A percentile compares a stretch with the other conserved stretches of the same genome.
Conservation (phyloP, 192 early-diverging fungal genomes). For the Obelidium mucronatum region DNA sequence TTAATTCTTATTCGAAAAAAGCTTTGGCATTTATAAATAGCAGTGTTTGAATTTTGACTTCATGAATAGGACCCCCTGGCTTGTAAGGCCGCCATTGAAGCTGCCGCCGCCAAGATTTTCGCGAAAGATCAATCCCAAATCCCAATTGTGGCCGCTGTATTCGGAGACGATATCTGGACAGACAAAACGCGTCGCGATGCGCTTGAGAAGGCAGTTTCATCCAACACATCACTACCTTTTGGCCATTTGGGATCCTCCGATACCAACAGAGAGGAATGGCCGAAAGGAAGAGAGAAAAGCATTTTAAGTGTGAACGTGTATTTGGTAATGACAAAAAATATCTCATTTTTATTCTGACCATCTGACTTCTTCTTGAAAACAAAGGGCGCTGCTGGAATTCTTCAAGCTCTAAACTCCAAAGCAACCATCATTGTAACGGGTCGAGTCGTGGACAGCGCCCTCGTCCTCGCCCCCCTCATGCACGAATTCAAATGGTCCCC, state of each 20-base stretch:
- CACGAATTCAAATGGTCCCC: slow-evolving; percentile 68
- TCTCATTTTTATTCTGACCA: background rate
- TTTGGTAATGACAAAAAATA: slow-evolving; percentile 10
- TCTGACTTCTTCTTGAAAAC: background rate
- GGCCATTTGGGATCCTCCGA: slow-evolving; percentile 38
- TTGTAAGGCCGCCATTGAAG: slow-evolving; percentile 70
- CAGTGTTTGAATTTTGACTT: background rate
- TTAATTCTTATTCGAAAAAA: background rate
- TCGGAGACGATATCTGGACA: slow-evolving; percentile 65
- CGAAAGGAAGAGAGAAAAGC: slow-evolving; percentile 51
- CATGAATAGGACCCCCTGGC: slow-evolving; percentile 61
- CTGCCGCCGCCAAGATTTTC: slow-evolving; percentile 48
- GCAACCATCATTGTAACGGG: slow-evolving; percentile 74
- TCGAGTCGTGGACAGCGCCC: slow-evolving; percentile 71
- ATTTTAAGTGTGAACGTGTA: slow-evolving; percentile 73
- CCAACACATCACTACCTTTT: slow-evolving; percentile 47
- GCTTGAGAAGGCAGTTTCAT: slow-evolving; percentile 35
- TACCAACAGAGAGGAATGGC: slow-evolving; percentile 56
- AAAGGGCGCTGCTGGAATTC: slow-evolving; percentile 62
- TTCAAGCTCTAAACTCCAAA: slow-evolving; percentile 59
- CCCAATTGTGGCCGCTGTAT: slow-evolving; percentile 64
- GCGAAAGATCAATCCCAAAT: slow-evolving; percentile 24
- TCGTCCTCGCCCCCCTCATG: slow-evolving; percentile 68
- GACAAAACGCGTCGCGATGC: slow-evolving; percentile 29
- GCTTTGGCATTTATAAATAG: background rate